Evolutionary conservation across 805 yeast genomes (phyloP).

Genomic region (Lipomyces yamanashiensis): DNA sequence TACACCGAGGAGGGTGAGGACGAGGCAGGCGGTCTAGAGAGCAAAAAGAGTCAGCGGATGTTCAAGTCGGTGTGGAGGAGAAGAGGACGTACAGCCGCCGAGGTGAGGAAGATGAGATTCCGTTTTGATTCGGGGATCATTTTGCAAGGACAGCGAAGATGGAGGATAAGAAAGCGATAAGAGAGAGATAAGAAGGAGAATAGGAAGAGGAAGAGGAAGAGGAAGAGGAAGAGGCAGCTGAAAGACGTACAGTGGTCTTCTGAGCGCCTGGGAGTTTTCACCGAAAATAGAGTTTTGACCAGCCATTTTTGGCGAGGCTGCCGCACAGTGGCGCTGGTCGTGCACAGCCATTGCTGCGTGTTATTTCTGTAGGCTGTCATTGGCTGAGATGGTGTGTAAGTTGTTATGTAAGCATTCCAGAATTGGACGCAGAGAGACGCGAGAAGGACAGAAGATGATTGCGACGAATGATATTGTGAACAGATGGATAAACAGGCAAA

Average conservation of each 20-base stretch:
- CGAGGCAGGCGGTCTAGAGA: conserved; percentile 20
- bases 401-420: too few species aligned
- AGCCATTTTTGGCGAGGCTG: too few species aligned
- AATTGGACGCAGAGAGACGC: too few species aligned
- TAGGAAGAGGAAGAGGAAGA: conserved; percentile 3
- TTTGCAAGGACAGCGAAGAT: background rate
- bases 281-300: background rate
- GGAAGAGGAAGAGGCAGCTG: background rate
- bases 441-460: too few species aligned
- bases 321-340: too few species aligned
- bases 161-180: background rate
- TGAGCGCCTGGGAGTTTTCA: background rate
- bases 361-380: too few species aligned
- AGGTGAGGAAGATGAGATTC: conserved; percentile 10
- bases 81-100: conserved; percentile 16
- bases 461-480: too few species aligned
- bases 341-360: too few species aligned
- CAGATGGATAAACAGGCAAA: too few species aligned
- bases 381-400: too few species aligned
- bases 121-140: conserved; percentile 7
- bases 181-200: conserved; percentile 11
- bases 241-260: background rate
- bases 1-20: conserved; percentile 31
- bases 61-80: background rate
- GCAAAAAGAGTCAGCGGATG: background rate